Base-by-base conservation (phyloP, 2,329 filamentous ascomycete species). In the Juglanconis oblonga region DNA sequence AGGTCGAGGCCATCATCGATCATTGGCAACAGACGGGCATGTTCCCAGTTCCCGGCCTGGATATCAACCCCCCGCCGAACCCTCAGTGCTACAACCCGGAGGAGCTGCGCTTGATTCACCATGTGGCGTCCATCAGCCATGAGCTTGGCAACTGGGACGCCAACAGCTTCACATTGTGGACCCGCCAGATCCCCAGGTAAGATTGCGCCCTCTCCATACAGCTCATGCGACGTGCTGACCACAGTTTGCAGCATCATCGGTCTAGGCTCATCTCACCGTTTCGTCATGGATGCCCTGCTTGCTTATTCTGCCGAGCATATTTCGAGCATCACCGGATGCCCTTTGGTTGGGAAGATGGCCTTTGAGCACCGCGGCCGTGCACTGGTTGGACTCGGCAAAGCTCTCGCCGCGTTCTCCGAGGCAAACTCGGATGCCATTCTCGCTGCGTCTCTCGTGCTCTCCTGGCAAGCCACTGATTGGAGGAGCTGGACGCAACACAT, bases 381-480 rank as follows among this genome's bases (percentile, higher is more conserved):
- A 10, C 80, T 97, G 62, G 92, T 90, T 68, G 94, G 94, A 3
- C 79, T 98, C 52, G 92, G 97, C 70, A 89, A 93, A 70, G 92
- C 92, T 33, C 93, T 98, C 67, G 86, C 87, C 49, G 83, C 84
- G 24, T 97, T 98, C 75, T 96, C 90, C 2, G 87, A 87, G 67
- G 87, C 89, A 55, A 96, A 92, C 63, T 94, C 92, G 2, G 94
- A 99, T 75, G 92, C 93, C 48, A 88, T 97, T 64, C 83, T 99
- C 57, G 94, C 93, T 32, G 91, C 93, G 36, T 97, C 94, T 32
- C 86, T 97, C 49, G 84, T 98, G 52, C 83, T 99, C 53, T 96
- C 93, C 42, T 98, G 95, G 93, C 94, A 98, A 78, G 91, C 92
- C 58, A 95, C 89, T 62, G 94, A 98, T 78, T 98, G 93, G 94